Conservation (phyloP, 495 filamentous ascomycete genomes). For the Umbilicaria muhlenbergii region DNA sequence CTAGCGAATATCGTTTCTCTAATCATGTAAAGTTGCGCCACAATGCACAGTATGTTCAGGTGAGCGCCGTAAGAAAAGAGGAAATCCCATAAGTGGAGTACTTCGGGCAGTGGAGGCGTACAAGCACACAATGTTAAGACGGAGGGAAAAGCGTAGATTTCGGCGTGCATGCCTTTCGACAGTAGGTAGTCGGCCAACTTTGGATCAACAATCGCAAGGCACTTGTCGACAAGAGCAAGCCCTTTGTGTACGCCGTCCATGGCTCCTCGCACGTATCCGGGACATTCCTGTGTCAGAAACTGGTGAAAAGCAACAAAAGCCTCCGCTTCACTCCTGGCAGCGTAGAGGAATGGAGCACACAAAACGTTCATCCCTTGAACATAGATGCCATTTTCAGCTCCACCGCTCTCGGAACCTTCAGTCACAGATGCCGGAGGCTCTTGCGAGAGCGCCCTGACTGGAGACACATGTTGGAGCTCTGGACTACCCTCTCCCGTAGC, state of each 20-base stretch:
- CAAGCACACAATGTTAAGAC: conserved; percentile 91
- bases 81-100: conserved; percentile 95
- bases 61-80: conserved; percentile 90
- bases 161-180: conserved; percentile 71
- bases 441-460: conserved; percentile 27
- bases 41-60: conserved; percentile 90
- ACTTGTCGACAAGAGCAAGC: conserved; percentile 76
- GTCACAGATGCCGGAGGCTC: conserved; percentile 20
- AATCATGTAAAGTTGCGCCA: conserved; percentile 85
- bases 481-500: conserved; percentile 11
- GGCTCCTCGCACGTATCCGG: conserved; percentile 83
- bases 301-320: conserved; percentile 83
- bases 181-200: conserved; percentile 73
- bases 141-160: conserved; percentile 95
- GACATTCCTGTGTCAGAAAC: conserved; percentile 78
- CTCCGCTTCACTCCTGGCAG: conserved; percentile 84
- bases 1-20: conserved; percentile 67
- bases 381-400: conserved; percentile 61
- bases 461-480: conserved; percentile 19
- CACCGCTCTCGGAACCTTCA: conserved; percentile 37
- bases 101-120: conserved; percentile 91
- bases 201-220: conserved; percentile 76
- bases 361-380: conserved; percentile 99
- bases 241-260: conserved; percentile 97
- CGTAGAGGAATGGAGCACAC: conserved; percentile 93